A percentile compares a stretch with the other conserved stretches of the same genome.
Conservation (phyloP, 495 filamentous ascomycete species). For the Hapsidospora chrysogenum region DNA sequence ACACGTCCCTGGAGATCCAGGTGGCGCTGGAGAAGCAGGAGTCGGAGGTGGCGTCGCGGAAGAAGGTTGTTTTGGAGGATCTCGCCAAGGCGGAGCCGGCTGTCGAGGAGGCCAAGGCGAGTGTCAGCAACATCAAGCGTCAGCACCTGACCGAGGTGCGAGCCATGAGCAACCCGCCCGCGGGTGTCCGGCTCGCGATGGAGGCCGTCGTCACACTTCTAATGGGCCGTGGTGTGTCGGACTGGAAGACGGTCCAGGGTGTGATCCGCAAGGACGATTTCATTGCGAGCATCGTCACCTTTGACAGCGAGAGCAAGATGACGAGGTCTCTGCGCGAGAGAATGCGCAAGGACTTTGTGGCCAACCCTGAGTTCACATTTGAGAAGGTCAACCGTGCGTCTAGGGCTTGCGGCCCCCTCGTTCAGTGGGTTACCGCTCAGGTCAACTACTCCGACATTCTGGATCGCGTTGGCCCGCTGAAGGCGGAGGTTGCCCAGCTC, state of each 20-base stretch:
- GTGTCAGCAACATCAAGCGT: constrained; percentile 93
- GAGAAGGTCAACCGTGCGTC: constrained; percentile 89
- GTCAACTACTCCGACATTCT: constrained; percentile 95
- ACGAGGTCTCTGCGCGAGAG: constrained; percentile 60
- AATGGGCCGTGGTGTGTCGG: constrained; percentile 63
- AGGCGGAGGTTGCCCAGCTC: constrained; percentile 75
- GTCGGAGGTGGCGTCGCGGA: constrained; percentile 66
- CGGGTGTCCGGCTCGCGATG: constrained; percentile 77
- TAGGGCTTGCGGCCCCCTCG: constrained; percentile 91
- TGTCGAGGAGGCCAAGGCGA: constrained; percentile 80
- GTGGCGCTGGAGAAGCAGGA: constrained; percentile 77
- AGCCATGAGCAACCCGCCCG: constrained; percentile 84
- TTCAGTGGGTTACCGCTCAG: constrained; percentile 95
- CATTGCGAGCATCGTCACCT: constrained; percentile 94
- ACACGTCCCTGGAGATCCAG: constrained; percentile 75
- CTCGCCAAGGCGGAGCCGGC: constrained; percentile 86
- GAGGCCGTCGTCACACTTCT: constrained; percentile 91
- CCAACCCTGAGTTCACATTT: constrained; percentile 86
- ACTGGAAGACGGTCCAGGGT: constrained; percentile 79
- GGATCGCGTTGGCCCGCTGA: constrained; percentile 82
- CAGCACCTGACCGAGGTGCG: constrained; percentile 95
- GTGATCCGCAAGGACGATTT: constrained; percentile 88
- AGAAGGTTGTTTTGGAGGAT: constrained; percentile 72
- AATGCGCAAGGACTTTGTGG: constrained; percentile 87
- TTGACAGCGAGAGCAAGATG: constrained; percentile 94